Evolutionary conservation across 2,329 filamentous ascomycete species (phyloP).

Genomic region (Knoxdaviesia proteae): DNA sequence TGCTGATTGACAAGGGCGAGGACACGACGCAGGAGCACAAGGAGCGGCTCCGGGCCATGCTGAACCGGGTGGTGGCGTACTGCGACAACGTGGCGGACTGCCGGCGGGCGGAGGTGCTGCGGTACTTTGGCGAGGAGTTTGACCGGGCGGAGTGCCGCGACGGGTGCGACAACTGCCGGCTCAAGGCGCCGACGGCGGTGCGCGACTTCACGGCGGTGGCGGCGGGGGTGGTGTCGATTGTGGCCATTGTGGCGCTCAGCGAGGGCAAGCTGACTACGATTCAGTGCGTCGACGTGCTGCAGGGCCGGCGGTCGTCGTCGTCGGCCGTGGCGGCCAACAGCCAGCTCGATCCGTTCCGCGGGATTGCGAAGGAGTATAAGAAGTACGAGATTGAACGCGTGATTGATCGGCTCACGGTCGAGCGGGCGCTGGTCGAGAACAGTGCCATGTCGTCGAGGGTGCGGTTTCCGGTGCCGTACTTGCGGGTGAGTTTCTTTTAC

Average conservation of each 20-base stretch:
- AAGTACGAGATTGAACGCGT: constrained; percentile 64
- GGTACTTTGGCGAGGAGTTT: constrained; percentile 88
- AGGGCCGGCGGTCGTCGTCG: constrained; percentile 24
- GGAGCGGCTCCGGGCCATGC: constrained; percentile 64
- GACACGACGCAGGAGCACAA: constrained; percentile 47
- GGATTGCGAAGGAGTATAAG: constrained; percentile 47
- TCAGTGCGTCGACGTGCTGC: constrained; percentile 68
- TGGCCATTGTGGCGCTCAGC: constrained; percentile 41
- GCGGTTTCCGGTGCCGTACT: constrained; percentile 56
- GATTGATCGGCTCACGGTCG: constrained; percentile 54
- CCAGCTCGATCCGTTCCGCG: constrained; percentile 27
- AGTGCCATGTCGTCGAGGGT: constrained; percentile 39
- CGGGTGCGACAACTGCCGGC: constrained; percentile 78
- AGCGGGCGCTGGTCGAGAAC: constrained; percentile 53
- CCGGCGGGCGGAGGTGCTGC: constrained; percentile 66
- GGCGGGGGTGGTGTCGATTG: constrained; percentile 31
- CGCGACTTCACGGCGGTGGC: constrained; percentile 61
- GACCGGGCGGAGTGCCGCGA: constrained; percentile 46
- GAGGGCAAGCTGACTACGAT: constrained; percentile 45
- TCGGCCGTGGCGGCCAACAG: neutral
- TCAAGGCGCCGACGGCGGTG: constrained; percentile 46
- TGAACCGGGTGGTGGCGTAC: constrained; percentile 65
- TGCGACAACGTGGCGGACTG: constrained; percentile 83
- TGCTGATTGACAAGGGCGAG: constrained; percentile 39
- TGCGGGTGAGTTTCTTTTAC: constrained; percentile 23